Evolutionary conservation across 2,329 filamentous ascomycete genomes (phyloP), one percentile per base, ranked within the genome.

Genomic region (Cordyceps tenuipes): DNA sequence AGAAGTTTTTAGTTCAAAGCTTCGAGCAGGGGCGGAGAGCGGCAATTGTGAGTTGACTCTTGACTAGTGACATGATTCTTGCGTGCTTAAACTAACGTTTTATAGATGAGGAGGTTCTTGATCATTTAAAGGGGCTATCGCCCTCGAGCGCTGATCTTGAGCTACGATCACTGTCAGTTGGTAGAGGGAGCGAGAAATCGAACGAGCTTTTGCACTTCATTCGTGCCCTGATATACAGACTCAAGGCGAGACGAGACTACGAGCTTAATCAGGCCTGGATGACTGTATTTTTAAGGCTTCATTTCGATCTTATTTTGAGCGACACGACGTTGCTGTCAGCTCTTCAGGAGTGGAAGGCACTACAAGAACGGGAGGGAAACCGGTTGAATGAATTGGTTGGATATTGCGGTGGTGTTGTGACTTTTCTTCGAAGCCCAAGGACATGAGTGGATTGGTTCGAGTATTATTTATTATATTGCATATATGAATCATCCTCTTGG

Each of bases 191-290:
- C 60, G 69, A 78, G 65, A 68, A 80, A 62, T 74, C 83, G 63
- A 84, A 88, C 61, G 94, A 97, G 72, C 76, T 96, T 19, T 77
- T 87, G 0, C 80, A 85, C 57, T 99, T 99, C 69, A 86, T 97
- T 56, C 73, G 77, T n/a, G 91, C 91, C 1, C 74, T 99, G 60
- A 95, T 90, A 0, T 79, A 77, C 58, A 81, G 88, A 13, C 76
- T 97, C 57, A 75, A 77, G 48, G 78, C 83, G 55, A 85, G 87
- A 64, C 83, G 83, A 52, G 94, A 97, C 72, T 99, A 96, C 72
- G 94, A 99, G 74, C 80, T 99, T 44, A 89, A 91, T 17, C 92
- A 97, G 73, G 91, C 91, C 0, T 99, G 94, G 93, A 97, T 99
- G 91, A 87, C 88, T 2, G 93, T 97, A 1, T 96, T 97, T 68